Evolutionary conservation across 2,329 filamentous ascomycete genomes (phyloP), one percentile per base, ranked within the genome.

Genomic region (Trichoderma polysporum): DNA sequence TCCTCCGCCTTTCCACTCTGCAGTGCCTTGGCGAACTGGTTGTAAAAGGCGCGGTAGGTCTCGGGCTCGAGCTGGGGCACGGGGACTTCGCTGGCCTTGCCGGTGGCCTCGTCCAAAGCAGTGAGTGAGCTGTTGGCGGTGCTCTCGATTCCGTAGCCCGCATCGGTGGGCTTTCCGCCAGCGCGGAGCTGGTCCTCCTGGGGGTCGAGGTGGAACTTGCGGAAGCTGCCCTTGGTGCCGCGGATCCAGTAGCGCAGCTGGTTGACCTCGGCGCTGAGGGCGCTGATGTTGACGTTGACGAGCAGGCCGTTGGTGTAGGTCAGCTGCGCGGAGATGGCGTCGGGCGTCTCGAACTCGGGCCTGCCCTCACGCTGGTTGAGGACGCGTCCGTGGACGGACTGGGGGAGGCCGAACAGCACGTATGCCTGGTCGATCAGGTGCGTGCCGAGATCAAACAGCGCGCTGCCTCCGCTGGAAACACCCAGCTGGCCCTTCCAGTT

Each of bases 221-320:
- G 90, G 78, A 90, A 94, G 74, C 86, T 91, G 0, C 90, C 92
- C 77, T 89, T 88, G 19, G 86, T 86, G 25, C 92, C 92, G 29
- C 91, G 83, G 10, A 94, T 83, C 91, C 91, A 94, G 82, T 89
- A 94, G 45, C 91, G 82, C 68, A 90, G 81, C 80, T 94, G 91
- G 69, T 86, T 81, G 27, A 81, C 81, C 78, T 94, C 91, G 3
- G 86, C 86, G 74, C 88, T 91, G 58, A 92, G 81, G 25, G 91
- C 86, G 49, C 85, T 86, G 66, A 89, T 90, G 75, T 91, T 91
- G 56, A 88, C 87, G 53, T 89, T 89, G 12, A 88, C 91, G 53
- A 92, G 76, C 69, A 90, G 79, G 6, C 88, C 88, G 47, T 82
- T 79, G 63, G 77, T 76, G 76, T 94, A 95, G 68, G 86, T 86